phyloP scores from a whole-genome alignment of 169 alveolate species.

The Plasmodium relictum region DNA sequence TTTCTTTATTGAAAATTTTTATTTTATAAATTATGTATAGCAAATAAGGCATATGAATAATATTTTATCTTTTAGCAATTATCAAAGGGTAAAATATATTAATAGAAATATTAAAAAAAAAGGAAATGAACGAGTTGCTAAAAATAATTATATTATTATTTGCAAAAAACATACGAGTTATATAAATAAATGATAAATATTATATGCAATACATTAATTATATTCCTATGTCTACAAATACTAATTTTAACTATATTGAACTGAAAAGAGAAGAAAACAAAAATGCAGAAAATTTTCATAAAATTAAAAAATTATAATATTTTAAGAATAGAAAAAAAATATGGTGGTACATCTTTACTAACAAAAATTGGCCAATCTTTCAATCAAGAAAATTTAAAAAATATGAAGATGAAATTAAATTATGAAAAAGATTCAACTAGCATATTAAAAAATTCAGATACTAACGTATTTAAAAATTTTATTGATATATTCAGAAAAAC shows the following conservation, averaged over 20 bases:
- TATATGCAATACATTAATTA: no score
- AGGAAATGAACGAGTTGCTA: no score
- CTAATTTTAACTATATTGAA: conserved; percentile 4
- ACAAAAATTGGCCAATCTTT: conserved; percentile 59
- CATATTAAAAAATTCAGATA: not conserved
- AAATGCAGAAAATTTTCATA: conserved; percentile 10
- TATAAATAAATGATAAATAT: no score
- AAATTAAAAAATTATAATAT: conserved; percentile 23
- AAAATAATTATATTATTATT: no score
- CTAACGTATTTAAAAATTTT: conserved; percentile 49
- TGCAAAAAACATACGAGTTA: no score
- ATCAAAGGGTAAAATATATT: no score
- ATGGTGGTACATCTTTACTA: conserved; percentile 65
- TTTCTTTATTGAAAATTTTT: no score
- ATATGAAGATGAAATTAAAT: conserved; percentile 38
- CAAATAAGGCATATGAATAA: no score
- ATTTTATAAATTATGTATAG: no score
- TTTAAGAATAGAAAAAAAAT: conserved; percentile 18
- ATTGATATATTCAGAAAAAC: conserved; percentile 53
- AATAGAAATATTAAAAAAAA: no score
- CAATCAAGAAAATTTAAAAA: conserved; percentile 57
- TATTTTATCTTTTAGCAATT: no score
- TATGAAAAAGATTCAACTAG: not conserved
- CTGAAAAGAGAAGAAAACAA: not conserved
- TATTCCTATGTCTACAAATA: not conserved